Percentiles rank a stretch among this genome's conserved stretches.
Evolutionary conservation across 768 basidiomycete genomes (phyloP).

Genomic region (Trametes villosa): DNA sequence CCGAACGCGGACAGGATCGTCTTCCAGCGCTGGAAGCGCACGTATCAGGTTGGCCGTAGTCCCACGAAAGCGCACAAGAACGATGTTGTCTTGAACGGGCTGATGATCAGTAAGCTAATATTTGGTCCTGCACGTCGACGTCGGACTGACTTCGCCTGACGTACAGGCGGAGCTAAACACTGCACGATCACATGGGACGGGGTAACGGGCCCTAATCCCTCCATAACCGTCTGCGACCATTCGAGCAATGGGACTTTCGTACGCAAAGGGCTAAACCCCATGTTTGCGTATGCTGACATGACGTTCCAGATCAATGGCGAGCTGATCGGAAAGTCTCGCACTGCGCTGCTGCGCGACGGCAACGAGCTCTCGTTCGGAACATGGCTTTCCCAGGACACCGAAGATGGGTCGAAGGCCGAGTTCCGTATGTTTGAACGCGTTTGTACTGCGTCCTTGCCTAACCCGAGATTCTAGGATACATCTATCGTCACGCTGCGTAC

Average conservation of each 20-base stretch:
- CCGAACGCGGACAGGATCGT: conserved; percentile 53
- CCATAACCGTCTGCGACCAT: conserved; percentile 53
- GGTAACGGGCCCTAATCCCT: conserved; percentile 38
- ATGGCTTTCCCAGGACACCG: conserved; percentile 43
- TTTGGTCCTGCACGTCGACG: too few relatives aligned
- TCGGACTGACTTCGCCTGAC: too few relatives aligned
- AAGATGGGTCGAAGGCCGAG: conserved; percentile 54
- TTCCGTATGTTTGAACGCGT: conserved; percentile 52
- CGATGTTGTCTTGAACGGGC: conserved; percentile 63
- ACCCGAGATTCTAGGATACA: conserved; percentile 58
- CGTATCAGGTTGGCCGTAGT: conserved; percentile 60
- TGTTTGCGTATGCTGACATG: not conserved
- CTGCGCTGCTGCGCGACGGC: conserved; percentile 68
- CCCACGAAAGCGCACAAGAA: conserved; percentile 13
- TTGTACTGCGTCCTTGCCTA: not conserved
- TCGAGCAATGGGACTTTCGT: conserved; percentile 53
- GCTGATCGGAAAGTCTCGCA: conserved; percentile 56
- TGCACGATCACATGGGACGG: conserved; percentile 65
- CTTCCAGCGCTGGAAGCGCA: conserved; percentile 56
- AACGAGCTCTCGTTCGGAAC: conserved; percentile 87
- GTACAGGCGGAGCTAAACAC: conserved; percentile 51
- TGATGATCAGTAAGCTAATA: conserved; percentile 78
- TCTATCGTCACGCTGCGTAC: conserved; percentile 66
- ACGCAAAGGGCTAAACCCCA: not conserved
- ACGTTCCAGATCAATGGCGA: conserved; percentile 61